phyloP scores from a whole-genome alignment of 805 yeast species.

The Debaryomyces hansenii region DNA sequence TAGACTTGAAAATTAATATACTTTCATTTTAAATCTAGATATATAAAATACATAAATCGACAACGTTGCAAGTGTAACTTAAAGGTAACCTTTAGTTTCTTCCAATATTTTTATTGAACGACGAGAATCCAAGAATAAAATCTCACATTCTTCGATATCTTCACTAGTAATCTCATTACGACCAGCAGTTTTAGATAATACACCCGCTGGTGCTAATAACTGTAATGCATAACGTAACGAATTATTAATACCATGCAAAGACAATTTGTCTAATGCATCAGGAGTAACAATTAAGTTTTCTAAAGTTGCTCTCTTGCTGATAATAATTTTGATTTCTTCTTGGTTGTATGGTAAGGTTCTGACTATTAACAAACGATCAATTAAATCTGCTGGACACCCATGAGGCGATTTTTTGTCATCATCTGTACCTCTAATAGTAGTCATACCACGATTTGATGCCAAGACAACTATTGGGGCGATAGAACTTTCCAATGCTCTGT shows the following conservation, averaged over 20 bases:
- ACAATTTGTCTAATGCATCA: constrained; percentile 74
- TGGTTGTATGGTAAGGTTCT: constrained; percentile 86
- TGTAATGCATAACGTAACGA: constrained; percentile 92
- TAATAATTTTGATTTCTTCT: constrained; percentile 79
- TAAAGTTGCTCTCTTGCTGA: constrained; percentile 76
- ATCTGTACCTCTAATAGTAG: constrained; percentile 86
- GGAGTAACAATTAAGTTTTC: constrained; percentile 67
- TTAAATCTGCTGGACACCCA: constrained; percentile 93
- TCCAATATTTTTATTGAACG: constrained; percentile 75
- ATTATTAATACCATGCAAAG: constrained; percentile 70
- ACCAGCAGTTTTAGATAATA: constrained; percentile 72
- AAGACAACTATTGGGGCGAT: constrained; percentile 94
- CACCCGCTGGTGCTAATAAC: constrained; percentile 85
- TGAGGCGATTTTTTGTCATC: constrained; percentile 86
- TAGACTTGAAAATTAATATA: constrained; percentile 4
- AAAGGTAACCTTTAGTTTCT: constrained; percentile 40
- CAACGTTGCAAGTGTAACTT: constrained; percentile 2
- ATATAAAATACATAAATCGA: constrained; percentile 1
- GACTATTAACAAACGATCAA: constrained; percentile 88
- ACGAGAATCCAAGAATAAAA: constrained; percentile 80
- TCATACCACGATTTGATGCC: constrained; percentile 94
- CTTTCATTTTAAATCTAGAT: background rate
- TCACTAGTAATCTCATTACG: constrained; percentile 64
- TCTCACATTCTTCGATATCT: constrained; percentile 83
- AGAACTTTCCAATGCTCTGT: constrained; percentile 87